Evolutionary conservation across 2,329 filamentous ascomycete species (phyloP), one percentile per base, ranked within the genome.

Genomic region (Verticillium zaregamsianum): DNA sequence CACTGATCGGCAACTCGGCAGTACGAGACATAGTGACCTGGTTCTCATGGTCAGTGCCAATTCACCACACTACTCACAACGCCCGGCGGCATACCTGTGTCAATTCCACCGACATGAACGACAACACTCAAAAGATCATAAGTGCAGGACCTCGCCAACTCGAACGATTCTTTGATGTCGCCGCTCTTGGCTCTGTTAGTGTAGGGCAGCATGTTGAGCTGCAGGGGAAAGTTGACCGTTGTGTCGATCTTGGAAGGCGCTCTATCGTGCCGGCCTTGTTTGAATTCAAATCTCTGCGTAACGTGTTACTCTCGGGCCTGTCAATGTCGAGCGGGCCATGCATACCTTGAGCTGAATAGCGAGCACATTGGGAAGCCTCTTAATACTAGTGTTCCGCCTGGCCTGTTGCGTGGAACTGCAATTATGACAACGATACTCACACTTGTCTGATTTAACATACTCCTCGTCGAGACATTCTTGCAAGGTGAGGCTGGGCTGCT

Each of bases 71-170:
- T 31, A 59, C 59, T 55, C 33, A 14, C 56, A 54, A 45, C 61
- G 54, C 23, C 8, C 3, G 37, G 15, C 71, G 96, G 97, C 72
- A 97, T 93, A 17, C 93, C 94, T 1, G 92, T 93, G 69, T 97
- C 93, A 62, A 97, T 90, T 74, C 94, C 92, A 59, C 94, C 94
- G 63, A 96, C 91, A 71, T 98, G 94, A 45, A 97, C 93, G 25
- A 98, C 90, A 3, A 97, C 93, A 65, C 91, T 93, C 20, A 93
- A 84, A 1, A 98, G 84, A 67, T 97, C 92, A 73, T 97, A 98
- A 5, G 90, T 86, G 70, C 90, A 93, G 5, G 85, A 88, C 68
- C 86, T 79, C 60, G 82, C 82, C 20, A 89, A 73, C 68, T 88
- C 86, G 57, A 79, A 79, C 61, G 76, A 78, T 55, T 85, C 78